Percentiles rank a stretch among this genome's conserved stretches.
phyloP scores from a whole-genome alignment of 2,329 filamentous ascomycete species.

The Lachnellula suecica region DNA sequence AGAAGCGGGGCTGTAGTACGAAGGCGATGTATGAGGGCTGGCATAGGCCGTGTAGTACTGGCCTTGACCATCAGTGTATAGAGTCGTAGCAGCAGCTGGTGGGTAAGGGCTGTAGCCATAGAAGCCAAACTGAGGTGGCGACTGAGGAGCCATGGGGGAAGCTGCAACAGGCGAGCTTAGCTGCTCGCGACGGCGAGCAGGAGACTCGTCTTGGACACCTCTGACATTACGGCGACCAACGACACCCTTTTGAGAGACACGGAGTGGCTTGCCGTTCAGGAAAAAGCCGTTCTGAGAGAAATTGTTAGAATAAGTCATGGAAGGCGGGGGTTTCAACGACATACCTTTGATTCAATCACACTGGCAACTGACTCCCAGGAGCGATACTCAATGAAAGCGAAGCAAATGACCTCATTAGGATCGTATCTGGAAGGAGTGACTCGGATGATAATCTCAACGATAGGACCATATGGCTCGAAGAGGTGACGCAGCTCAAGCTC shows the following conservation, averaged over 20 bases:
- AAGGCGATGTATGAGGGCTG: conserved; percentile 10
- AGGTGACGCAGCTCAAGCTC: conserved; percentile 38
- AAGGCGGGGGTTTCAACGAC: background rate
- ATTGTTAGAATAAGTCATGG: background rate
- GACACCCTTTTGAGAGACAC: conserved; percentile 30
- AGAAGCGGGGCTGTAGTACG: conserved; percentile 14
- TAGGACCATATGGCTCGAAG: conserved; percentile 38
- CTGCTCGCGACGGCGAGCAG: conserved; percentile 14
- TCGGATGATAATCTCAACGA: conserved; percentile 36
- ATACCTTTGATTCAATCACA: conserved; percentile 26
- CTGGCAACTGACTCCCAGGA: conserved; percentile 18
- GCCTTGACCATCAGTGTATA: conserved; percentile 19
- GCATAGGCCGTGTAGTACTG: conserved; percentile 16
- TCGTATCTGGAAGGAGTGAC: conserved; percentile 30
- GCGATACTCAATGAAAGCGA: conserved; percentile 37
- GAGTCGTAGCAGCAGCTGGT: background rate
- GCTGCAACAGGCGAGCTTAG: conserved; percentile 13
- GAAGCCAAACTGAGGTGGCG: background rate
- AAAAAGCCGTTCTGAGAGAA: conserved; percentile 23
- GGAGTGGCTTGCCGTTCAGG: conserved; percentile 25
- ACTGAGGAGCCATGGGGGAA: conserved; percentile 16
- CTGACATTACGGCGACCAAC: conserved; percentile 13
- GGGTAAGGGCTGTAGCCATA: conserved; percentile 9
- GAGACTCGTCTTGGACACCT: conserved; percentile 12
- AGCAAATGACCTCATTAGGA: conserved; percentile 29